Base-by-base conservation (phyloP, 495 filamentous ascomycete genomes). In the Neurospora sp. region DNA sequence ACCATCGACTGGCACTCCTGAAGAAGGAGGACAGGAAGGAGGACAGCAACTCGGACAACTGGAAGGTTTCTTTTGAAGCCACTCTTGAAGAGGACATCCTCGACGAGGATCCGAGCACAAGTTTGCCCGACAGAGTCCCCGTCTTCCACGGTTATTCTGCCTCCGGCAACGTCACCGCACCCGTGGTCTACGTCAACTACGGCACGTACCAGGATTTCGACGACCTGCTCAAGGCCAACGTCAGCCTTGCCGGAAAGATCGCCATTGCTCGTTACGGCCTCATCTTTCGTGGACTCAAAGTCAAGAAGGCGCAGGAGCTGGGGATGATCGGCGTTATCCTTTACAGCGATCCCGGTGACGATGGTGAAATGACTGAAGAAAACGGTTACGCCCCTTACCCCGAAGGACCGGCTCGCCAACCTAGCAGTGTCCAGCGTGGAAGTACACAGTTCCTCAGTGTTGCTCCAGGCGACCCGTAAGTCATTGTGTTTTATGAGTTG, bases 71-170 rank as follows among this genome's bases (percentile, higher is more conserved):
- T 38, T 98, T 90, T 76, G 92, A 97, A 79, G 94, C 94, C 4
- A 89, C 86, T 0, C 78, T 99, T 48, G 89, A 92, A 77, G 96
- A 99, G 81, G 93, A 97, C 81, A 87, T 93, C 4, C 84, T 98
- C n/a, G 86, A 92, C 0, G 90, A 97, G 72, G 96, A 98, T 79
- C 84, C 87, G 6, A 97, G 94, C 0, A 93, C 88, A 31, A 85
- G 89, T 37, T 80, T 94, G 37, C 80, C 87, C 16, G 86, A 96
- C 74, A 87, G 94, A 39, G 88, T 99, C 59, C 94, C 96, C 5
- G 96, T 92, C 4, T 99, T 99, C 83, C 94, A 99, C 81, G 96
- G 96, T 37, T 98, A 98, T 79, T 96, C 93, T 9, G 94, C 93
- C 5, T 92, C 84, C 71, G 96, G 96, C 5, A 97, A 98, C 78